These are phyloP conservation scores for Pugionium cornutum DNA, from an alignment of 345 rosid species.

Conservation along the genomic window DNA sequence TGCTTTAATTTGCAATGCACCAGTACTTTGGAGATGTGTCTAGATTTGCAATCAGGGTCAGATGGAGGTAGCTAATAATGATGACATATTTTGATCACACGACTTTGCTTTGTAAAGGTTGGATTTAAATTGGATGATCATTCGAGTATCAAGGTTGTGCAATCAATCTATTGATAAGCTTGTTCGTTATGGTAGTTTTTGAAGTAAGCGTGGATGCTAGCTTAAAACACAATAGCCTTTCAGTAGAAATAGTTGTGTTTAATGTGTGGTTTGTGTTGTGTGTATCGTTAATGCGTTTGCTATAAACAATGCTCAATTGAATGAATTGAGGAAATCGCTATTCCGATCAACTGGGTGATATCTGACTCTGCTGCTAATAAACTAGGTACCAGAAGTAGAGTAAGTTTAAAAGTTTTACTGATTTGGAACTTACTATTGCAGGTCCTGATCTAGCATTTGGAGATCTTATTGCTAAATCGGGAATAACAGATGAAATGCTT, in stretches of 20 bases:
- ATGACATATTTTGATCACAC: background rate
- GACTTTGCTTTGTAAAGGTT: background rate
- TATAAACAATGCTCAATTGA: background rate
- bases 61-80: background rate
- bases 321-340: background rate
- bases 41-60: background rate
- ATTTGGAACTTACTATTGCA: conserved; percentile 35
- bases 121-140: conserved; percentile 15
- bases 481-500: conserved; percentile 90
- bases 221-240: background rate
- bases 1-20: background rate
- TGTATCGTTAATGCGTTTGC: background rate
- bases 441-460: conserved; percentile 95
- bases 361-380: background rate
- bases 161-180: background rate
- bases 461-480: conserved; percentile 86
- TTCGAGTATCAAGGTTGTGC: conserved; percentile 12
- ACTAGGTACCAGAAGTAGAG: background rate
- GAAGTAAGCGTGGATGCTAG: background rate
- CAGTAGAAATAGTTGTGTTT: background rate
- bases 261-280: background rate
- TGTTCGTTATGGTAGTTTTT: conserved; percentile 1
- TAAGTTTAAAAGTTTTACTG: conserved; percentile 20
- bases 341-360: background rate
- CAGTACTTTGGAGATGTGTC: background rate